Evolutionary conservation across 768 basidiomycete genomes (phyloP).

Genomic region (Pleurotus platypus): DNA sequence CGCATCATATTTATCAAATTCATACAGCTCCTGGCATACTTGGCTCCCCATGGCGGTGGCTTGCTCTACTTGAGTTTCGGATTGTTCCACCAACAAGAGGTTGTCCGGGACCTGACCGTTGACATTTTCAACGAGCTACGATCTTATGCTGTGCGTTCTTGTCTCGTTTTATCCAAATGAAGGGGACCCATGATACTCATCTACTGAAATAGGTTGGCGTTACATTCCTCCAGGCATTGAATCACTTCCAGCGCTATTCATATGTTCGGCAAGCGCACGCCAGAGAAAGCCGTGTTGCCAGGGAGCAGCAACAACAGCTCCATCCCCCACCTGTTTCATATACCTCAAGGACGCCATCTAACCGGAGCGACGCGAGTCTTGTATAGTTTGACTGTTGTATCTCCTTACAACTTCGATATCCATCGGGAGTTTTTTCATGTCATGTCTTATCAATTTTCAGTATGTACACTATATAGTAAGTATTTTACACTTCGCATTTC

Average conservation of each 20-base stretch:
- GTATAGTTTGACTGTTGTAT: neutral
- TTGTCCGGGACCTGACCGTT: constrained; percentile 74
- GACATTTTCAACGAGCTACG: constrained; percentile 83
- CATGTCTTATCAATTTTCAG: neutral
- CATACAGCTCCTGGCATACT: constrained; percentile 70
- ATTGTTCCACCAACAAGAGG: constrained; percentile 82
- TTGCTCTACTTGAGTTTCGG: constrained; percentile 84
- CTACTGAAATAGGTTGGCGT: constrained; percentile 60
- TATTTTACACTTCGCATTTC: constrained; percentile 3
- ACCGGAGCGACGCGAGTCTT: constrained; percentile 17
- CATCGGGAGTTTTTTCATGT: neutral
- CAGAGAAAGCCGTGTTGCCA: constrained; percentile 39
- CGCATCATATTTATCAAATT: neutral
- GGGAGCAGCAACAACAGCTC: constrained; percentile 27
- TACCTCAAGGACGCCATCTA: constrained; percentile 27
- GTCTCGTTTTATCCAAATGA: neutral
- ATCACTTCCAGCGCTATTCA: constrained; percentile 87
- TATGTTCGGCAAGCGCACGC: constrained; percentile 81
- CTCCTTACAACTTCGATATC: neutral
- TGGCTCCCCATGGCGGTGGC: constrained; percentile 78
- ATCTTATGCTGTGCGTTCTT: constrained; percentile 60
- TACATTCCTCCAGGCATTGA: constrained; percentile 72
- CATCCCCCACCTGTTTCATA: constrained; percentile 16
- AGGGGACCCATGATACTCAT: neutral
- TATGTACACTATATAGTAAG: neutral